Base-by-base conservation (phyloP, 2,329 filamentous ascomycete genomes). In the Diaporthe vexans region DNA sequence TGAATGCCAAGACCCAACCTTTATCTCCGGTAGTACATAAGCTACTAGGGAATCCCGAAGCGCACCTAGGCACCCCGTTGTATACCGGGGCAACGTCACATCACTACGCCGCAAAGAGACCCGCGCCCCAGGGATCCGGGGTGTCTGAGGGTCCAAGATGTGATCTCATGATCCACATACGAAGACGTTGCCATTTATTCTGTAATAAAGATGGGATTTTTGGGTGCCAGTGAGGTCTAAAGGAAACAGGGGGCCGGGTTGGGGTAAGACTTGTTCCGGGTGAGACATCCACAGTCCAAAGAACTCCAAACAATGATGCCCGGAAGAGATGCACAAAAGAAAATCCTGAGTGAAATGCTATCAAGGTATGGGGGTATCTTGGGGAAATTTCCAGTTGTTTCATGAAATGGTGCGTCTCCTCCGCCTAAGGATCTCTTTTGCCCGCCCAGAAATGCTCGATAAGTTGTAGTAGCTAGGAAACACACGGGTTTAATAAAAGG, bases 351-450 rank as follows among this genome's bases (percentile, higher is more conserved):
- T 61, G 69, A 71, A 59, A 59, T 71, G 69, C 37, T 59, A 54
- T 52, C 57, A 72, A 63, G 58, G 70, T 72, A 72, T 63, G 70
- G 70, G 61, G 70, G 70, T 72, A 72, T 72, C 70, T 65, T 63
- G 46, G 58, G 40, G 4, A 72, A 72, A 40, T 51, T 52, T 72
- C 71, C 35, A 67, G 46, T 63, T 61, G 51, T 24, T 54, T 54
- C 48, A 54, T 68, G 63, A 68, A 68, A 68, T 17, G 63, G 33
- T 35, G 17, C 33, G 33, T 54, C 48, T 68, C 63, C 48, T 54
- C 48, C 15, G 48, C n/a, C 48, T 15, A 37, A 17, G 15, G 9
- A 54, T 54, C 33, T 68, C 33, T 52, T 68, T 68, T 68, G 46
- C 48, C 48, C 33, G 63, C 63, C 48, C 33, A 54, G 59, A 68